Evolutionary conservation across 2,329 filamentous ascomycete genomes (phyloP), one percentile per base, ranked within the genome.

Genomic region (Sporothrix brasiliensis): DNA sequence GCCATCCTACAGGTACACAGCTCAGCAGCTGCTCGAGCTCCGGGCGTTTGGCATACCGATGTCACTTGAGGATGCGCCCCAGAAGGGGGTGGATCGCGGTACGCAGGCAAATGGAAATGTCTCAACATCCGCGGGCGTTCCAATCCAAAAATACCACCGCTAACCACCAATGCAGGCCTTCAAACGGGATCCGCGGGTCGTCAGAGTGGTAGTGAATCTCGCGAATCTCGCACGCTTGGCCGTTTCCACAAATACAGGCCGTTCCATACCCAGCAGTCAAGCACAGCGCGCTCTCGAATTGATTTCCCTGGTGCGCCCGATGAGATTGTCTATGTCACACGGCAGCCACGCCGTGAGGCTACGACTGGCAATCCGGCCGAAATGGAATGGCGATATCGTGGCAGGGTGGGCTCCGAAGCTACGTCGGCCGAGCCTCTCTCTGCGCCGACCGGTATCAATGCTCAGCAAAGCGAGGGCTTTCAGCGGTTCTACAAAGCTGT

Each of bases 401-500:
- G 80, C 79, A 80, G 72, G 86, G 84, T 71, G 79, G 80, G 50
- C 81, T 84, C 66, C 79, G 85, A 69, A 81, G 81, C 21, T 81
- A 80, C 1, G 82, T 86, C 78, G 56, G 79, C 76, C 54, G 84
- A 84, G 61, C 86, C 86, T 7, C 79, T 87, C 49, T 79, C 84
- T 67, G 87, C 87, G 27, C 87, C 87, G 13, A 77, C 82, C 24
- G 85, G 83, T 10, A 77, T 85, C 47, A 79, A 77, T 50, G 84
- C 86, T 34, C 88, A 90, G 76, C 84, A 86, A 74, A 84, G 84
- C 47, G 87, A 90, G 76, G 88, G 88, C n/a, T 91, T 91, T 74
- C 85, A 89, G 77, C 83, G 85, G 68, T 91, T 91, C 76, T 90
- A 88, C 79, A 88, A 88, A 76, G 87, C 88, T 13, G 88, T 90